Base-by-base conservation (phyloP, 2,329 filamentous ascomycete genomes). In the Acephala macrosclerotiorum region DNA sequence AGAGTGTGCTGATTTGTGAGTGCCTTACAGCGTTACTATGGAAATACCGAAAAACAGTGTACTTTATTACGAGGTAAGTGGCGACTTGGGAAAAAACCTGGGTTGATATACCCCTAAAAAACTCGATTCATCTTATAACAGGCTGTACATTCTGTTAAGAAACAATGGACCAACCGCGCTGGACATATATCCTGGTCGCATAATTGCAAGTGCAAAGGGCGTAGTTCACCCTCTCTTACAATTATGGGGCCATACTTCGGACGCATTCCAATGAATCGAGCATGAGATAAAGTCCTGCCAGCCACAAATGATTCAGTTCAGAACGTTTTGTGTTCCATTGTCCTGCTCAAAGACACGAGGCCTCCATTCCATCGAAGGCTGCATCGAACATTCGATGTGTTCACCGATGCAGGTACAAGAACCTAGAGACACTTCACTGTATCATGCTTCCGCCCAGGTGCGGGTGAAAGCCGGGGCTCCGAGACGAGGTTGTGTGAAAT, bases 231-330 rank as follows among this genome's bases (percentile, higher is more conserved):
- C 6, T 49, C n/a, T 12, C 12, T n/a, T 42, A 3, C 18, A 3
- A 4, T 6, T 14, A 42, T 14, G 38, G 12, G 14, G 20, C 9
- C 20, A 3, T 16, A 5, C 2, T 3, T 7, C 25, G 26, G 3
- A n/a, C 49, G 12, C 49, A 7, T 22, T 42, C 49, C 49, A 53
- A 53, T 53, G 49, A 53, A 29, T 53, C 49, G 18, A 53, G 49
- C 49, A 53, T 22, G 25, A 12, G 26, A 53, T 16, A 25, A n/a
- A n/a, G n/a, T n/a, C n/a, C n/a, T n/a, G n/a, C n/a, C n/a, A n/a
- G n/a, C 20, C 45, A 22, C 45, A 6, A 18, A 6, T 18, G 11
- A 42, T 16, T 42, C 14, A n/a, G 16, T 42, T 16, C 14, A 42
- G 40, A 16, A 42, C 16, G 16, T 12, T 11, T n/a, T 18, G 16